Percentiles rank a stretch among this genome's conserved stretches.
These are phyloP conservation scores for Suhomyces guaymorum DNA, from an alignment of 1,139 yeast genomes.

Conservation along the genomic window DNA sequence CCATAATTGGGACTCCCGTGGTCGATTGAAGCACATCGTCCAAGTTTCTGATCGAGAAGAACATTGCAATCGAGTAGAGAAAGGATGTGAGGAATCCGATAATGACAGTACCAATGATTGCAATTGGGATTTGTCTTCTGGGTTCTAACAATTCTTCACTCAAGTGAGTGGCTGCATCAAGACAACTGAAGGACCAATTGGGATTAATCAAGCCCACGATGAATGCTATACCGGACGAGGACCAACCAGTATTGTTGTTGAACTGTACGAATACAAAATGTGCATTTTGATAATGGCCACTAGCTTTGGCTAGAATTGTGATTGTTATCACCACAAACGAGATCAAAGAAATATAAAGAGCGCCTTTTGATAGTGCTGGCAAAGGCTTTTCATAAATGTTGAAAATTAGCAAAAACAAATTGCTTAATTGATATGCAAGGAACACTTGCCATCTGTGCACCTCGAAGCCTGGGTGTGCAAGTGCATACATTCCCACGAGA, in stretches of 20 bases:
- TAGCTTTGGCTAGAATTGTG: conserved; percentile 39
- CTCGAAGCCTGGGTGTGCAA: conserved; percentile 45
- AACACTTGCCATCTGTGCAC: conserved; percentile 54
- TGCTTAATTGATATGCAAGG: conserved; percentile 41
- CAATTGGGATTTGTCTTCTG: conserved; percentile 42
- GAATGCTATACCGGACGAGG: conserved; percentile 42
- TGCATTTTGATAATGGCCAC: conserved; percentile 38
- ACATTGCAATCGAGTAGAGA: conserved; percentile 44
- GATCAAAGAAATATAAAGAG: conserved; percentile 38
- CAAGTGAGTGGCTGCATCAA: conserved; percentile 46
- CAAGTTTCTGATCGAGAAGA: conserved; percentile 39
- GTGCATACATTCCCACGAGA: conserved; percentile 51
- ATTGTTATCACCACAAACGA: conserved; percentile 40
- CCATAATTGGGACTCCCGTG: conserved; percentile 46
- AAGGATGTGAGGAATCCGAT: conserved; percentile 44
- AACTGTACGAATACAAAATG: conserved; percentile 42
- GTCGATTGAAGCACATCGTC: conserved; percentile 28
- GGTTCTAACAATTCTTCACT: conserved; percentile 44
- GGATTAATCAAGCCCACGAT: conserved; percentile 47
- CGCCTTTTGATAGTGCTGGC: conserved; percentile 37
- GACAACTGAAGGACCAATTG: conserved; percentile 46
- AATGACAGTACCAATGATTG: conserved; percentile 44
- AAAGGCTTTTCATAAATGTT: conserved; percentile 41
- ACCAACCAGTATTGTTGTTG: conserved; percentile 44
- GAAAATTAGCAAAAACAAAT: conserved; percentile 34